These are phyloP conservation scores for Thalassiosira mediterranea DNA, from an alignment of 352 stramenopile genomes.

Conservation along the genomic window DNA sequence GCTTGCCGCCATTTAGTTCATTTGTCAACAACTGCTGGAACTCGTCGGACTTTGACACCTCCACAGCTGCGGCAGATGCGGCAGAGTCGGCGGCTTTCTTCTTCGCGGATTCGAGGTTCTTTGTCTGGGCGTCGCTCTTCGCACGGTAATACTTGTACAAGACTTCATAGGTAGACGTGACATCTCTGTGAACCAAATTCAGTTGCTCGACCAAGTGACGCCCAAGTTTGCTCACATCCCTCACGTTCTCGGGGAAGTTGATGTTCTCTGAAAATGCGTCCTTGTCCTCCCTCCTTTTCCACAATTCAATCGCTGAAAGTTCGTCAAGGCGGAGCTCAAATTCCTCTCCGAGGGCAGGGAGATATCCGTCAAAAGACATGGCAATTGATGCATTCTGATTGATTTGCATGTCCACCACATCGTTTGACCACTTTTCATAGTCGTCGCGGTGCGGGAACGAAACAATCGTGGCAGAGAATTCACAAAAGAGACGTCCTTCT, in stretches of 20 bases:
- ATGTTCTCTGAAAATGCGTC: background rate
- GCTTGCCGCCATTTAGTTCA: background rate
- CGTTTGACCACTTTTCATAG: background rate
- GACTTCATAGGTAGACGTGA: background rate
- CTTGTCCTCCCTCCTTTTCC: background rate
- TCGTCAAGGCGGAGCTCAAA: background rate
- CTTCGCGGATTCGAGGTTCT: background rate
- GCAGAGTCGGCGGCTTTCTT: background rate
- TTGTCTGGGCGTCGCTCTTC: background rate
- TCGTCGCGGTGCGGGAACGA: background rate
- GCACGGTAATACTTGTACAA: background rate
- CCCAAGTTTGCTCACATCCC: background rate
- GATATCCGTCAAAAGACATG: background rate
- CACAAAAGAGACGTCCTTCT: background rate
- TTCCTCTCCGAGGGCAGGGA: background rate
- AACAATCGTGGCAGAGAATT: background rate
- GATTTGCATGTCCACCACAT: background rate
- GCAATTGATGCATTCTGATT: background rate
- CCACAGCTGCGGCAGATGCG: background rate
- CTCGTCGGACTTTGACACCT: background rate
- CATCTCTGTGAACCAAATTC: background rate
- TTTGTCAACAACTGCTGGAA: background rate
- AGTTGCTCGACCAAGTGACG: background rate
- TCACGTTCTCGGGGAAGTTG: background rate
- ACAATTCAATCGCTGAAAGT: background rate